phyloP scores from a whole-genome alignment of 2,329 filamentous ascomycete genomes.

The Exserohilum turcica region DNA sequence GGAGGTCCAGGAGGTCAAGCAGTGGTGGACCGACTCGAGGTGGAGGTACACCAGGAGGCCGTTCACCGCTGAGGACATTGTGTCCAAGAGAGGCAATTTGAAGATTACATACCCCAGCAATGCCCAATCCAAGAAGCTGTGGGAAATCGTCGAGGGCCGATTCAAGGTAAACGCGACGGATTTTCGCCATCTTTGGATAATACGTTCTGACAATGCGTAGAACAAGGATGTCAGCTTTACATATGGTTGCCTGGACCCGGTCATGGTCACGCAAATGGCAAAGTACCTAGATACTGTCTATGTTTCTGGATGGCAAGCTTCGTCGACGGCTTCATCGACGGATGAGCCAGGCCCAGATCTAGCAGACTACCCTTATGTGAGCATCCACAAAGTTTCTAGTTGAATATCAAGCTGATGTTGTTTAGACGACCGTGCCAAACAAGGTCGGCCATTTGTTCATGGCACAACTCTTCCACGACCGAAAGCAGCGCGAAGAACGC shows the following conservation, averaged over 20 bases:
- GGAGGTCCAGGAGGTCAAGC: conserved; percentile 86
- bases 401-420: conserved; percentile 16
- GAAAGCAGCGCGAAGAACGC: conserved; percentile 96
- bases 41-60: conserved; percentile 92
- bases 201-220: conserved; percentile 53
- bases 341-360: conserved; percentile 97
- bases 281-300: conserved; percentile 99
- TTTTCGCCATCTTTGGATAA: background rate
- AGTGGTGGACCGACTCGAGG: conserved; percentile 91
- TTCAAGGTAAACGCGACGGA: conserved; percentile 67
- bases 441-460: conserved; percentile 98
- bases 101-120: conserved; percentile 93
- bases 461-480: conserved; percentile 98
- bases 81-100: conserved; percentile 89
- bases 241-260: conserved; percentile 95
- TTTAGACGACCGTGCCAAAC: conserved; percentile 92
- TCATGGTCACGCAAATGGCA: conserved; percentile 99
- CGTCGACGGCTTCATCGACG: conserved; percentile 90
- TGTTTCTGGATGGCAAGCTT: conserved; percentile 98
- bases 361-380: conserved; percentile 81
- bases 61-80: conserved; percentile 96
- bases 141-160: conserved; percentile 82
- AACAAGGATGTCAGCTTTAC: conserved; percentile 87
- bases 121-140: conserved; percentile 88
- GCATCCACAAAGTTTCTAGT: conserved; percentile 9